Base-by-base conservation (phyloP, 345 rosid species). In the Populus tremula region DNA sequence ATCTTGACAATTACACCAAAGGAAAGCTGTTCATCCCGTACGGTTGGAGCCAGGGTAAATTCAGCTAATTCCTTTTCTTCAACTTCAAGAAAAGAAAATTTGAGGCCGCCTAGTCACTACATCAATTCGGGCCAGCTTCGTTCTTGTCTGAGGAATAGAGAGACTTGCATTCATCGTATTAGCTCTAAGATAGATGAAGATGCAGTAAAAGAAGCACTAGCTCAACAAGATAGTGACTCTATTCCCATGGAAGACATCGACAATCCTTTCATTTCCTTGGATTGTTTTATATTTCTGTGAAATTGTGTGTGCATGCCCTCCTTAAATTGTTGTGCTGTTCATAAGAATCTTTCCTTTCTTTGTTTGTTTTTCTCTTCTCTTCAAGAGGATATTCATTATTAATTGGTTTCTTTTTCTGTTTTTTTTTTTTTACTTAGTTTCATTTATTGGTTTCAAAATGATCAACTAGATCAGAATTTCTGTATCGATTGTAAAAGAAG, bases 261-360 rank as follows among this genome's bases (percentile, higher is more conserved):
- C 27, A 92, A 89, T 70, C 98, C 97, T 77, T 86, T 87, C 29
- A 91, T 94, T 74, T 92, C 97, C 78, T 87, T 94, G 87, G 98
- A 94, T 85, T 94, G 98, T 78, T 94, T 92, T 80, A 92, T 94
- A 69, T 94, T 94, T 82, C 87, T 94, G n/a, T 91, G 86, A 78
- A 82, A 36, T 17, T 66, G 63, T 72, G 79, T 59, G 74, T 16
- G 71, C 29, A 64, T 75, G 31, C 50, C 50, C 7, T 47, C 33
- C 63, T 76, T n/a, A 7, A 41, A 7, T 18, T 33, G 27, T 27
- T 16, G 53, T 76, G 21, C 14, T 71, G 76, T 66, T 76, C 62
- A 80, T 80, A 70, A 50, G 25, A 33, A 43, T 66, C 69, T 14
- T 31, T 36, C 39, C 17, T 33, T 5, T 41, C 45, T 43, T 56